A percentile compares a stretch with the other conserved stretches of the same genome.
Evolutionary conservation across 257 asterid genomes (phyloP).

Genomic region (Leptodermis oblonga): DNA sequence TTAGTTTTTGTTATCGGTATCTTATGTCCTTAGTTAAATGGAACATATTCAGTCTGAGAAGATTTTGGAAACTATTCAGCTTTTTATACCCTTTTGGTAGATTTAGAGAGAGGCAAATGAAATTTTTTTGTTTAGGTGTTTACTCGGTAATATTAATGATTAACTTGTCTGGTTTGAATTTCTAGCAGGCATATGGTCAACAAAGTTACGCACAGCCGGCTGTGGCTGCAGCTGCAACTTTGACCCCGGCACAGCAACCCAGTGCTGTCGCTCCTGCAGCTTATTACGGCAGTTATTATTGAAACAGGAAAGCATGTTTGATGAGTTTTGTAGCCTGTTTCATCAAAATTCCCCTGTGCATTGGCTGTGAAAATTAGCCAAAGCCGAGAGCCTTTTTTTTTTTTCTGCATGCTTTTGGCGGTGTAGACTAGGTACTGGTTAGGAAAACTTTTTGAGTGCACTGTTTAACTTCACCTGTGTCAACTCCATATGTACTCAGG

Average conservation of each 20-base stretch:
- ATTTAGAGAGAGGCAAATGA: not conserved
- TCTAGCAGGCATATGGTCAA: slow-evolving; percentile 47
- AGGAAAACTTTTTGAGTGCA: slow-evolving; percentile 4
- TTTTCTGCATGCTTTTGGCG: slow-evolving; percentile 21
- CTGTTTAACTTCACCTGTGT: not conserved
- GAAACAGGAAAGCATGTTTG: slow-evolving; percentile 25
- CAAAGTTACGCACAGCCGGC: slow-evolving; percentile 70
- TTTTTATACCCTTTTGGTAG: not conserved
- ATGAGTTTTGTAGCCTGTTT: slow-evolving; percentile 38
- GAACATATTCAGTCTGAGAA: not conserved
- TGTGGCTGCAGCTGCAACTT: slow-evolving; percentile 43
- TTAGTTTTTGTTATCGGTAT: not conserved
- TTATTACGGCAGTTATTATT: slow-evolving; percentile 65
- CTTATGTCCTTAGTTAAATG: not conserved
- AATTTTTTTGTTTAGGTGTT: not conserved
- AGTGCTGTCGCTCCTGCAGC: slow-evolving; percentile 50
- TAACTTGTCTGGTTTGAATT: not conserved
- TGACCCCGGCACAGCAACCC: slow-evolving; percentile 56
- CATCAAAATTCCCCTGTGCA: not conserved
- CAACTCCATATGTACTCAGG: not conserved
- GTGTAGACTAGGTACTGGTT: slow-evolving; percentile 11
- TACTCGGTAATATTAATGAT: not conserved
- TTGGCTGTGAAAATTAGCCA: slow-evolving; percentile 4
- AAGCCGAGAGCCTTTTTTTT: slow-evolving; percentile 20
- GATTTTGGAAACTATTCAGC: not conserved